Base-by-base conservation (phyloP, 148 eudicot species). In the Rheum nobile region DNA sequence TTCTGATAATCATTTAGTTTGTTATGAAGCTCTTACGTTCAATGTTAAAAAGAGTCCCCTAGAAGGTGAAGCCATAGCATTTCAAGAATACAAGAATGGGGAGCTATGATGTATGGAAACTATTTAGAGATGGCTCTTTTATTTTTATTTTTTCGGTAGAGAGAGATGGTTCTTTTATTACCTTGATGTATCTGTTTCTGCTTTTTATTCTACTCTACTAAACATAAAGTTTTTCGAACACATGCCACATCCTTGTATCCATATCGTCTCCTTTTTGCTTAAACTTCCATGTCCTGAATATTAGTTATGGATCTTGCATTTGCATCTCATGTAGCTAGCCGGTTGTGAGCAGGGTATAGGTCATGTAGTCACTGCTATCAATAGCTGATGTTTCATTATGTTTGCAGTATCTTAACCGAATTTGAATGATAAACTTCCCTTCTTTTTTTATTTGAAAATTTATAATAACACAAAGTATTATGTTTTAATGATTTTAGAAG, bases 401-500 rank as follows among this genome's bases (percentile, higher is more conserved):
- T 24, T 55, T 4, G 29, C 28, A 9, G 11, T 55, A 6, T 55
- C 11, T 8, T 22, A 24, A 21, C 63, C 9, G 63, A 72, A 47
- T 26, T 42, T 24, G 29, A 21, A 22, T 46, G 47, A 72, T 29
- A 13, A 39, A 5, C 52, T 26, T 43, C 43, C 10, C 6, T 41
- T 8, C 5, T 19, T 6, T 42, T 46, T 13, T 44, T 3, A 28
- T 41, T 47, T 11, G n/a, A 2, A 24, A 19, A 21, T 24, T 55
- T 50, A 13, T 65, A 9, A 5, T 65, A 32, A 65, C 29, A 65
- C 7, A 4, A 13, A 32, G 70, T 65, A 31, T 65, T 32, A n/a
- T 32, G n/a, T 31, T 32, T 69, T 14, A 37, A 13, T 38, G 73
- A 65, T 44, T 76, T 34, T 71, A 83, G 88, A 72, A 57, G 75